Evolutionary conservation across 1,284 basidiomycete genomes (phyloP).

Genomic region (Fistulinella staudtii): DNA sequence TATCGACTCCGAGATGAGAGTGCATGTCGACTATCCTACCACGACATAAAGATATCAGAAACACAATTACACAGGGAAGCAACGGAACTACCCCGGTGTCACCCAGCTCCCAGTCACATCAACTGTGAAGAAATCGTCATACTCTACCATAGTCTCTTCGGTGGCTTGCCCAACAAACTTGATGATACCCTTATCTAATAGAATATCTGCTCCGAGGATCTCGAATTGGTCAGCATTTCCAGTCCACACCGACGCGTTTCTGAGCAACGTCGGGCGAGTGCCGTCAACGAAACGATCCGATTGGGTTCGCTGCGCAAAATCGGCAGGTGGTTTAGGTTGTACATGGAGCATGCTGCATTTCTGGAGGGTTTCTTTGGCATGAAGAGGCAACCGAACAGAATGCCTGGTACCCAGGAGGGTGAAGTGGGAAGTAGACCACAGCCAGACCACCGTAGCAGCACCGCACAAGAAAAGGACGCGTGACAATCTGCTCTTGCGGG

Average conservation of each 20-base stretch:
- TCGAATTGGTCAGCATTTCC: slow-evolving; percentile 52
- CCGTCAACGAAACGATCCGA: slow-evolving; percentile 62
- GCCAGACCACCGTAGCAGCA: slow-evolving; percentile 13
- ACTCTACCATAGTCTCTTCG: slow-evolving; percentile 25
- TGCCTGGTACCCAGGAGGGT: slow-evolving; percentile 1
- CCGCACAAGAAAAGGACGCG: slow-evolving; percentile 20
- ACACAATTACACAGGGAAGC: neutral
- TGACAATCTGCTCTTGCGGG: slow-evolving; percentile 10
- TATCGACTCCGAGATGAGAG: slow-evolving; percentile 58
- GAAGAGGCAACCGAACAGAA: slow-evolving; percentile 20
- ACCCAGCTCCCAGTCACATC: slow-evolving; percentile 46
- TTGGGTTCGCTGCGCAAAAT: slow-evolving; percentile 41
- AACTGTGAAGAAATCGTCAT: slow-evolving; percentile 30
- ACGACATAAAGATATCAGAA: slow-evolving; percentile 2
- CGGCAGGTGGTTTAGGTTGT: slow-evolving; percentile 25
- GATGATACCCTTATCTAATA: slow-evolving; percentile 46
- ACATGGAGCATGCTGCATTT: slow-evolving; percentile 30
- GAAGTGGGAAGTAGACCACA: slow-evolving; percentile 19
- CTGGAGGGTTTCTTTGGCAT: slow-evolving; percentile 26
- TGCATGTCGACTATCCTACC: slow-evolving; percentile 58
- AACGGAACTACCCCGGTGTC: slow-evolving; percentile 38
- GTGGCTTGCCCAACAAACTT: slow-evolving; percentile 37
- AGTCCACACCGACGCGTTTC: slow-evolving; percentile 72
- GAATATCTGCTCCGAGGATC: slow-evolving; percentile 46
- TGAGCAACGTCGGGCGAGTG: slow-evolving; percentile 52